Evolutionary conservation across 768 basidiomycete species (phyloP).

Genomic region (Rhizopogon salebrosus): DNA sequence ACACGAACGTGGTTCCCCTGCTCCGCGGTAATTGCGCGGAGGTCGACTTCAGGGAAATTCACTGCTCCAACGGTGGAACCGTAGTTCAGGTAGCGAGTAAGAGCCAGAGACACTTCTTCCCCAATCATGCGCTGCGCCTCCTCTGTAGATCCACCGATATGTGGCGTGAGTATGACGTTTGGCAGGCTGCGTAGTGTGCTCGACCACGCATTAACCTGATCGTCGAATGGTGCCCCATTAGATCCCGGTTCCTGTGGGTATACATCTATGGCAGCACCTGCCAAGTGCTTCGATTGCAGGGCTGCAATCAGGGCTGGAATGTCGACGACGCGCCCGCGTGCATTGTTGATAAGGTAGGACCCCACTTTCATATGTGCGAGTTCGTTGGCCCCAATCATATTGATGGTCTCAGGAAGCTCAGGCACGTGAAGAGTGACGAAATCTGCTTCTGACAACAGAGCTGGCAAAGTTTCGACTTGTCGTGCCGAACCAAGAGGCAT

Average conservation of each 20-base stretch:
- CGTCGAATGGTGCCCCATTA: conserved; percentile 87
- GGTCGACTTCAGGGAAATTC: conserved; percentile 98
- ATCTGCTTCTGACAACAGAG: conserved; percentile 75
- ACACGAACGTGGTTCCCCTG: conserved; percentile 80
- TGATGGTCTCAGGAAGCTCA: conserved; percentile 91
- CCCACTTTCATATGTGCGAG: conserved; percentile 92
- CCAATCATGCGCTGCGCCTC: conserved; percentile 98
- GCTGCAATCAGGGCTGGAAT: conserved; percentile 84
- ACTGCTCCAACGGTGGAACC: conserved; percentile 90
- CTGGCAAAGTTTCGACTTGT: conserved; percentile 76
- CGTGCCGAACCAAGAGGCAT: conserved; percentile 96
- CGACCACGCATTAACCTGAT: conserved; percentile 84
- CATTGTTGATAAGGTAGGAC: conserved; percentile 95
- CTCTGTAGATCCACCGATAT: conserved; percentile 98
- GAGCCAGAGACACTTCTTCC: conserved; percentile 82
- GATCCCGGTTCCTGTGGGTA: conserved; percentile 90
- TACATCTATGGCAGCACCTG: conserved; percentile 87
- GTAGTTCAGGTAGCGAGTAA: conserved; percentile 86
- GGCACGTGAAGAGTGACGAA: conserved; percentile 97
- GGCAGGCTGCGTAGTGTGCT: conserved; percentile 66
- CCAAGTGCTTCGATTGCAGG: conserved; percentile 81
- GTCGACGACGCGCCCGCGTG: conserved; percentile 92
- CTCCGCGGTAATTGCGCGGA: conserved; percentile 85
- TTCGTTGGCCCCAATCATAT: conserved; percentile 80
- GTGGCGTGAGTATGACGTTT: conserved; percentile 96